phyloP scores from a whole-genome alignment of 306 rosid genomes.

The Ormosia emarginata region DNA sequence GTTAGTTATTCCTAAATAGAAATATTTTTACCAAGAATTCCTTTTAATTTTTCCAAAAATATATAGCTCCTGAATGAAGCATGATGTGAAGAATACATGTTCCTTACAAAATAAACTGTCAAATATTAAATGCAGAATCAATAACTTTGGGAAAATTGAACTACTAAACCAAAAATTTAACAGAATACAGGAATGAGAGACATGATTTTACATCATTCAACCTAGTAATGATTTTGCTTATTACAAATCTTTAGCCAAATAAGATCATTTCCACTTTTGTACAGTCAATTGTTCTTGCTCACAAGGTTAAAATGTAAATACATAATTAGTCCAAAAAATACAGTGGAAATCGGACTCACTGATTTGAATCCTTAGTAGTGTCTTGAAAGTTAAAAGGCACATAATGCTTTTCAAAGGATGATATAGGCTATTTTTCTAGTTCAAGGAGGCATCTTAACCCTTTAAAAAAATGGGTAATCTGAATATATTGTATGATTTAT shows the following conservation, averaged over 20 bases:
- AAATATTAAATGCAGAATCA: slow-evolving; percentile 9
- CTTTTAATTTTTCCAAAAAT: neutral
- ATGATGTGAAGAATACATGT: neutral
- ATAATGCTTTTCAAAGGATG: neutral
- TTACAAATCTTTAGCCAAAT: neutral
- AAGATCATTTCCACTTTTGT: neutral
- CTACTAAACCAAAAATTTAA: neutral
- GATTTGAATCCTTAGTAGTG: neutral
- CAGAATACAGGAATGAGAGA: neutral
- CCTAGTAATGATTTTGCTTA: neutral
- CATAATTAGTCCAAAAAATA: neutral
- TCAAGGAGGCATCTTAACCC: slow-evolving; percentile 8
- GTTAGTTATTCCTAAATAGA: neutral
- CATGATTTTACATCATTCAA: neutral
- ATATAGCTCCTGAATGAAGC: neutral
- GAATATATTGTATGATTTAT: too few species aligned
- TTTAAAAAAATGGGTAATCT: neutral
- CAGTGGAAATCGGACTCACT: neutral
- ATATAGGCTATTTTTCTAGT: neutral
- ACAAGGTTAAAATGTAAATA: too few species aligned
- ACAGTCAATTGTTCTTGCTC: neutral
- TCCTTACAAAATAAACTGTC: neutral
- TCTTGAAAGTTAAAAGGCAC: neutral
- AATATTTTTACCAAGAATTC: neutral
- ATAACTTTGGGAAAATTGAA: neutral